A percentile compares a stretch with the other conserved stretches of the same genome.
phyloP scores from a whole-genome alignment of 2,329 filamentous ascomycete genomes.

The Botrytis deweyae region DNA sequence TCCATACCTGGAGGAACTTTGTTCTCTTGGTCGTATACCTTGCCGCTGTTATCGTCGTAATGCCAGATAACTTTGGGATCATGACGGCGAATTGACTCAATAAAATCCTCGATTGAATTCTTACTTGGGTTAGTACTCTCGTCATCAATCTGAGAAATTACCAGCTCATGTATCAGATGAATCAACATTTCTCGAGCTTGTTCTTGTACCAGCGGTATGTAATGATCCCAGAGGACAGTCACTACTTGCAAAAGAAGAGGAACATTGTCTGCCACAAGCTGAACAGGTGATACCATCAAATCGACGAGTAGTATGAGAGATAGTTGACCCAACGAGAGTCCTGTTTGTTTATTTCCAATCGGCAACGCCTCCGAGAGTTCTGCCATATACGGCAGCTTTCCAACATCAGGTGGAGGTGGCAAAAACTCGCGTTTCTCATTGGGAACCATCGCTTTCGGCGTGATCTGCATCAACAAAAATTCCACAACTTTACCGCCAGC shows the following conservation, averaged over 20 bases:
- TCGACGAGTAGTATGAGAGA: slow-evolving; percentile 93
- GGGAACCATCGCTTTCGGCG: slow-evolving; percentile 94
- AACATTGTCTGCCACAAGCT: slow-evolving; percentile 74
- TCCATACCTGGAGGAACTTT: slow-evolving; percentile 89
- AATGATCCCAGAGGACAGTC: slow-evolving; percentile 95
- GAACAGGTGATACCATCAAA: slow-evolving; percentile 88
- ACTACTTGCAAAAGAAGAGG: slow-evolving; percentile 88
- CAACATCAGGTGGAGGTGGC: slow-evolving; percentile 70
- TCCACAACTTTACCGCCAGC: slow-evolving; percentile 91
- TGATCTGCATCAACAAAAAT: slow-evolving; percentile 86
- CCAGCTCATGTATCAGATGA: slow-evolving; percentile 92
- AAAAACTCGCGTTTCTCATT: slow-evolving; percentile 73
- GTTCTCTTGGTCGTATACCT: slow-evolving; percentile 67
- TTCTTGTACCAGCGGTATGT: slow-evolving; percentile 90
- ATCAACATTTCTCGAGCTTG: slow-evolving; percentile 97
- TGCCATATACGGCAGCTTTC: slow-evolving; percentile 81
- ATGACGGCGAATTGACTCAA: slow-evolving; percentile 82
- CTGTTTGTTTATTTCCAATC: slow-evolving; percentile 85
- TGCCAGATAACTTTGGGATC: slow-evolving; percentile 86
- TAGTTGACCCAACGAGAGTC: slow-evolving; percentile 88
- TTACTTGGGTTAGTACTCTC: slow-evolving; percentile 61
- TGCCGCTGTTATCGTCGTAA: slow-evolving; percentile 90
- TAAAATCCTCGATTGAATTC: slow-evolving; percentile 78
- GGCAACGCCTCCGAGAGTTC: slow-evolving; percentile 78
- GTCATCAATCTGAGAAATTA: slow-evolving; percentile 76